A percentile compares a stretch with the other conserved stretches of the same genome.
Conservation (phyloP, 164 flowering plant species). For the Tetracentron sinense region DNA sequence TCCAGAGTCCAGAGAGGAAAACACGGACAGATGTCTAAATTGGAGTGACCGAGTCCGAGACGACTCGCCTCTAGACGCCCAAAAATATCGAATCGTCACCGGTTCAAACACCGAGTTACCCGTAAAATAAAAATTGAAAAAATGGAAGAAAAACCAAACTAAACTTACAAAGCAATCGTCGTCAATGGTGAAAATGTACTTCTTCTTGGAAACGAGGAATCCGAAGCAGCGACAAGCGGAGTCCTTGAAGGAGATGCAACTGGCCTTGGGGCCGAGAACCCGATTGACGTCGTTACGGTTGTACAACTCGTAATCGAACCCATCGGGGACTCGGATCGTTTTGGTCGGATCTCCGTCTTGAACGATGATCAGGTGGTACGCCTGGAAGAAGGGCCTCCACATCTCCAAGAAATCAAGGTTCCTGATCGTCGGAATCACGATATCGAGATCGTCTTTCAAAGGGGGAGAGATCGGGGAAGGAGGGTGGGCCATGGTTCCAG, state of each 20-base stretch:
- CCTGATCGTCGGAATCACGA: constrained; percentile 43
- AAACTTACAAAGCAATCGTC: constrained; percentile 49
- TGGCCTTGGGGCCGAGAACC: constrained; percentile 42
- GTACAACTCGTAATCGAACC: no score
- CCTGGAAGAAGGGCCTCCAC: constrained; percentile 39
- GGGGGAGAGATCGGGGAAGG: constrained; percentile 24
- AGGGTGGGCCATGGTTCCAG: constrained; percentile 17
- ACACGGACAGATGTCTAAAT: no score
- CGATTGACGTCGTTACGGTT: constrained; percentile 30
- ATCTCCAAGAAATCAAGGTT: constrained; percentile 39
- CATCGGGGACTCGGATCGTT: constrained; percentile 38
- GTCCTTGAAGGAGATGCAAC: constrained; percentile 42
- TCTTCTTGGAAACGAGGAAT: constrained; percentile 38
- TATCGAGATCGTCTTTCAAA: no score
- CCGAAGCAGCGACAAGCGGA: constrained; percentile 42
- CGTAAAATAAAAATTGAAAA: not conserved
- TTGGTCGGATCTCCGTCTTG: constrained; percentile 46
- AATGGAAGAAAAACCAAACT: not conserved
- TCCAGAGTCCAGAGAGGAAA: no score
- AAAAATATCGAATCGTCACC: no score
- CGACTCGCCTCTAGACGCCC: no score
- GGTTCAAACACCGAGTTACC: no score
- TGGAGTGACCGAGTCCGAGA: no score
- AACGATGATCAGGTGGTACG: constrained; percentile 42
- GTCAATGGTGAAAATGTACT: constrained; percentile 48